phyloP scores from a whole-genome alignment of 1,139 yeast genomes.

The Candida buenavistaensis region DNA sequence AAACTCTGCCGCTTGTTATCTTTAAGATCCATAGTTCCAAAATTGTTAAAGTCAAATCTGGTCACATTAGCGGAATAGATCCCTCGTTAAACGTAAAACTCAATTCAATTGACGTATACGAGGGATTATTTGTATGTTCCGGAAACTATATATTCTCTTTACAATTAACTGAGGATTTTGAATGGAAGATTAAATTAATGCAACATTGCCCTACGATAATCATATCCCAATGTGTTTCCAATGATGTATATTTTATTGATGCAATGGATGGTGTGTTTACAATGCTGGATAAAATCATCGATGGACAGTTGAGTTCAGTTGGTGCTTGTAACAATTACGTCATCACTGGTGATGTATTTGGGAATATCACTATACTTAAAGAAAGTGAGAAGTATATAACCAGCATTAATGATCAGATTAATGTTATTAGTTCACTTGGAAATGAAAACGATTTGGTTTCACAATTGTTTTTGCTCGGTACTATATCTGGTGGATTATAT shows the following conservation, averaged over 20 bases:
- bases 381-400: too few species aligned
- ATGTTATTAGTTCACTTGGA: conserved; percentile 18
- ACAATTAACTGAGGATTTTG: background rate
- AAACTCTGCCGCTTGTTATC: conserved; percentile 1
- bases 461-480: conserved; percentile 30
- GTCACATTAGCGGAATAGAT: background rate
- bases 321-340: conserved; percentile 4
- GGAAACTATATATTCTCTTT: background rate
- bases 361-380: conserved; percentile 30
- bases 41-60: background rate
- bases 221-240: conserved; percentile 4
- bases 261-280: conserved; percentile 7
- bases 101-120: background rate
- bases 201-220: conserved; percentile 5
- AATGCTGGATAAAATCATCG: too few species aligned
- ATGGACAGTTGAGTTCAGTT: background rate
- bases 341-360: conserved; percentile 32
- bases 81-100: conserved; percentile 1
- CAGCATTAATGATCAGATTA: conserved; percentile 36
- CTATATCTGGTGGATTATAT: conserved; percentile 38
- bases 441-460: background rate
- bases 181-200: conserved; percentile 1
- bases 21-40: conserved; percentile 5
- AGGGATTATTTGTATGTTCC: conserved; percentile 3
- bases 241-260: conserved; percentile 7